Percentiles rank a stretch among this genome's conserved stretches.
These are phyloP conservation scores for Starmerella riodocensis DNA, from an alignment of 805 yeast genomes.

Conservation along the genomic window DNA sequence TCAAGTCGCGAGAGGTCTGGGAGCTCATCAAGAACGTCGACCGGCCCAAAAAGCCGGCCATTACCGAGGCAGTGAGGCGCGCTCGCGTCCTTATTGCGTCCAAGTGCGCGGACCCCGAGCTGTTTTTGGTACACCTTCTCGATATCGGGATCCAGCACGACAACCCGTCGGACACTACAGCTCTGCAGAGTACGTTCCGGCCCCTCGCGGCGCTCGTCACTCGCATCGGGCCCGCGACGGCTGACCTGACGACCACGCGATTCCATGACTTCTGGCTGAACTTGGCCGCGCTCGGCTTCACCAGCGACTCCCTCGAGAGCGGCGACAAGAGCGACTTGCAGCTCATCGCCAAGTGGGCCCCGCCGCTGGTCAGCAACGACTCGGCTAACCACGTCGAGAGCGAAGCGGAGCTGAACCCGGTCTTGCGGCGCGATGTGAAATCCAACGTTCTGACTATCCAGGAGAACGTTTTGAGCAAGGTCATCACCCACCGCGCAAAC, in stretches of 20 bases:
- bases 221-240: slow-evolving; percentile 22
- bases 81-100: slow-evolving; percentile 39
- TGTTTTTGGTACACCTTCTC: slow-evolving; percentile 54
- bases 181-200: slow-evolving; percentile 33
- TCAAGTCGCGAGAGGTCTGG: slow-evolving; percentile 16
- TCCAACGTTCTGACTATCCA: slow-evolving; percentile 29
- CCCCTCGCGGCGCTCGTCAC: slow-evolving; percentile 54
- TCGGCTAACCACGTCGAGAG: slow-evolving; percentile 79
- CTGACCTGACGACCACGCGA: slow-evolving; percentile 40
- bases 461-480: slow-evolving; percentile 3
- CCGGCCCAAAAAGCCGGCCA: slow-evolving; percentile 13
- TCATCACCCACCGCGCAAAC: background rate
- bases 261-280: slow-evolving; percentile 92
- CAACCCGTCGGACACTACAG: slow-evolving; percentile 46
- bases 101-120: slow-evolving; percentile 20
- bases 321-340: slow-evolving; percentile 39
- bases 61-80: slow-evolving; percentile 30
- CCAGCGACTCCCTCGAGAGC: slow-evolving; percentile 37
- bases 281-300: slow-evolving; percentile 79
- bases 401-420: slow-evolving; percentile 81
- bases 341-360: slow-evolving; percentile 72
- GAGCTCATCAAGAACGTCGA: slow-evolving; percentile 15
- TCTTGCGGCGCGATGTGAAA: slow-evolving; percentile 70
- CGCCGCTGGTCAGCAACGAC: slow-evolving; percentile 71
- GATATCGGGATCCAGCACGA: slow-evolving; percentile 61